These are phyloP conservation scores for Fusarium annulatum DNA, from an alignment of 2,329 filamentous ascomycete species.

Conservation along the genomic window DNA sequence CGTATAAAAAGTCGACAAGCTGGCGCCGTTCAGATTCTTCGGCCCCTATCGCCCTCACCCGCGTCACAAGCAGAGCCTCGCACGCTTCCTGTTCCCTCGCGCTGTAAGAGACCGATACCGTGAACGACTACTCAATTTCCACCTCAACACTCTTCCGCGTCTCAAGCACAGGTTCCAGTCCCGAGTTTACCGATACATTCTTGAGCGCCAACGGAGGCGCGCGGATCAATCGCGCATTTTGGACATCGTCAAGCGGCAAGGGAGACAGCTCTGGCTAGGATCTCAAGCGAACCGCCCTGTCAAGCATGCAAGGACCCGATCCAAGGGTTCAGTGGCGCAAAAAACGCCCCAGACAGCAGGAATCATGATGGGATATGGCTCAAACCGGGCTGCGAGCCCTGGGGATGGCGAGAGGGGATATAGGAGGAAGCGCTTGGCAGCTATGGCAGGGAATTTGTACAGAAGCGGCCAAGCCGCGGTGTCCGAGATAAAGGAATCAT, in stretches of 20 bases:
- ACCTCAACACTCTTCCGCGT: conserved; percentile 77
- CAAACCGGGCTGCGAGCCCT: conserved; percentile 44
- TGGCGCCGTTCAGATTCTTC: conserved; percentile 60
- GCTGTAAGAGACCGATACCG: conserved; percentile 70
- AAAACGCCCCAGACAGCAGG: conserved; percentile 46
- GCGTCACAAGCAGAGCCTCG: conserved; percentile 60
- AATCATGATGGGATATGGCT: conserved; percentile 45
- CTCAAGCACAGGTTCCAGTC: conserved; percentile 79
- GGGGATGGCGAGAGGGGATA: conserved; percentile 70
- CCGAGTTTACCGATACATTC: conserved; percentile 78
- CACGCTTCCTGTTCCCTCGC: conserved; percentile 77
- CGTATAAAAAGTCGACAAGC: conserved; percentile 44
- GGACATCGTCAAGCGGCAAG: conserved; percentile 55
- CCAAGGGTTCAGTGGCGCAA: conserved; percentile 44
- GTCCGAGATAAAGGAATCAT: conserved; percentile 69
- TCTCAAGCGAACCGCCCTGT: conserved; percentile 42
- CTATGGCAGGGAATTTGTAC: conserved; percentile 68
- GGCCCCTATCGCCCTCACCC: conserved; percentile 50
- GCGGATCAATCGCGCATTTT: conserved; percentile 60
- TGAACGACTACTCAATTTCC: conserved; percentile 75
- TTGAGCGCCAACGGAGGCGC: conserved; percentile 70
- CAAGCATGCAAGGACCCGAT: conserved; percentile 50
- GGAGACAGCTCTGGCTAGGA: conserved; percentile 60
- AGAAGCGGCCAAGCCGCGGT: conserved; percentile 66
- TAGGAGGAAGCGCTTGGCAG: conserved; percentile 81